These are phyloP conservation scores for Neocucurbitaria cava DNA, from an alignment of 2,329 filamentous ascomycete genomes.

Conservation along the genomic window DNA sequence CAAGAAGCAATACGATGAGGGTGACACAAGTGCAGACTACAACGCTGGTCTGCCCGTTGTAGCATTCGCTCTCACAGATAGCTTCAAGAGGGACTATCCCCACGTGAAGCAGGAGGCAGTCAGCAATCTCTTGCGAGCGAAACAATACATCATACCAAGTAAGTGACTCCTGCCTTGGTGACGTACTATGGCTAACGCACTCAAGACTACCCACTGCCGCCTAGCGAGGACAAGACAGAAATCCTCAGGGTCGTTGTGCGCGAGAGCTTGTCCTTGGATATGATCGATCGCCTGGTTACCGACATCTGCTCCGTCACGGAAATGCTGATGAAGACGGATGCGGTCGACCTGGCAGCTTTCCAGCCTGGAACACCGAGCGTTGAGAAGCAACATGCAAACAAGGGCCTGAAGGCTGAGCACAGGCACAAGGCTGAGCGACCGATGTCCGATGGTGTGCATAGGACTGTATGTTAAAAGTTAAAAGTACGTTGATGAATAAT, in stretches of 20 bases:
- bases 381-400: slow-evolving; percentile 53
- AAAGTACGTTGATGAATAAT: no score
- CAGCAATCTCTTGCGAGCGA: slow-evolving; percentile 67
- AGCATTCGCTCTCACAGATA: slow-evolving; percentile 68
- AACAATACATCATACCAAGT: slow-evolving; percentile 75
- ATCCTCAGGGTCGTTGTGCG: slow-evolving; percentile 72
- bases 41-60: slow-evolving; percentile 72
- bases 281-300: slow-evolving; percentile 67
- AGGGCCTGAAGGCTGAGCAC: slow-evolving; percentile 48
- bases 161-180: slow-evolving; percentile 28
- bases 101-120: slow-evolving; percentile 70
- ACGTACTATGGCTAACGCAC: slow-evolving; percentile 16
- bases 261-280: slow-evolving; percentile 72
- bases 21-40: slow-evolving; percentile 64
- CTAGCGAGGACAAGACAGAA: slow-evolving; percentile 66
- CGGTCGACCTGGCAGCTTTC: slow-evolving; percentile 59
- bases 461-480: slow-evolving; percentile 53
- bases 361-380: slow-evolving; percentile 50
- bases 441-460: slow-evolving; percentile 57
- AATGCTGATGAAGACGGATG: slow-evolving; percentile 62
- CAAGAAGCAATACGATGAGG: slow-evolving; percentile 52
- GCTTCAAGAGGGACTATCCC: slow-evolving; percentile 64
- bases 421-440: slow-evolving; percentile 55
- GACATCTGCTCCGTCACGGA: slow-evolving; percentile 69
- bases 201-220: slow-evolving; percentile 69